Evolutionary conservation across 495 filamentous ascomycete genomes (phyloP), one percentile per base, ranked within the genome.

Genomic region (Aspergillus bridgeri): DNA sequence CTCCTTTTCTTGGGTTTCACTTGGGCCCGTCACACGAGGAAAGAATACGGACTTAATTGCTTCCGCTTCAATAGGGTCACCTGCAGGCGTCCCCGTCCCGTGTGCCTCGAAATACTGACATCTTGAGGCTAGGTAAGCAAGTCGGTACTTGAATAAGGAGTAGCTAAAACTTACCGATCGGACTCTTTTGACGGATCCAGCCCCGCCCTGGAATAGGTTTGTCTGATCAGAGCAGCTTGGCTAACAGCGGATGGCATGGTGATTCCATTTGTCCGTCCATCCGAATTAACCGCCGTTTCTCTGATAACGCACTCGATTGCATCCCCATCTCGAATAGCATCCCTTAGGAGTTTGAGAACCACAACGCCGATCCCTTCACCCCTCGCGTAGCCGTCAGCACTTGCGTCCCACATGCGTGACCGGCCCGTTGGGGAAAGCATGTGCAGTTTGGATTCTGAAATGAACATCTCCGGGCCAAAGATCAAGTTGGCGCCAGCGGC

Each of bases 231-330:
- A 43, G 58, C 51, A 65, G 74, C 78, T 68, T 86, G 83, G 4
- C 81, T 81, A 1, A 69, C 67, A 0, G 68, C 70, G 23, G 71
- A 81, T 0, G 83, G 84, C 70, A 81, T 73, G 2, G 80, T 84
- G 38, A 87, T 82, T n/a, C 83, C 81, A 0, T 73, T 69, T 2
- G 62, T 71, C 6, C 60, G 51, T 0, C 74, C 74, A 56, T 74
- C 74, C 24, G 65, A 60, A 54, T 73, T 76, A 29, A 57, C 48
- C 2, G 60, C 67, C 0, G 67, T 70, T 11, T 53, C 66, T 18
- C 71, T 59, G 21, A 76, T 69, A 24, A 74, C 42, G 43, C 62
- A 65, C 27, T 66, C 65, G n/a, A 78, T 71, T 0, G 56, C 53
- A 42, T 78, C 69, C 5, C 65, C 62, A 45, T 69, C 65, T 8